Conservation (phyloP, 73 alveolate species). For the Tetrahymena borealis region DNA sequence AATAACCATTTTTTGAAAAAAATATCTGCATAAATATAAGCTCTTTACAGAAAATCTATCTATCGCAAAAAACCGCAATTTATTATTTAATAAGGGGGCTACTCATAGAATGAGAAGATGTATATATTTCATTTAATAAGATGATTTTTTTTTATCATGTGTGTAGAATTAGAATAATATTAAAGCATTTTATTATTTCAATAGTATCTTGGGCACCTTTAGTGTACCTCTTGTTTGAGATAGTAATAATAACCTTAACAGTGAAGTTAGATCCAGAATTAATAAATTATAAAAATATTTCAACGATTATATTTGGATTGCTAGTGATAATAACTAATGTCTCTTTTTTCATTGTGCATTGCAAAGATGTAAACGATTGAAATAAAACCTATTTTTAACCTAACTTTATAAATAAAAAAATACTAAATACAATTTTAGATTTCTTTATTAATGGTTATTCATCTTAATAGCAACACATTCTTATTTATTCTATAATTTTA, state of each 20-base stretch:
- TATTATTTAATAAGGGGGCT: too few species aligned
- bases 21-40: not conserved
- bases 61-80: too few species aligned
- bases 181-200: not conserved
- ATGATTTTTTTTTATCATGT: not conserved
- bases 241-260: not conserved
- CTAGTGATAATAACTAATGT: not conserved
- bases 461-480: too few species aligned
- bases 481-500: not conserved
- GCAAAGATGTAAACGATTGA: not conserved
- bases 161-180: too few species aligned
- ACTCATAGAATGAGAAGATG: not conserved
- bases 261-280: not conserved
- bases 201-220: slow-evolving; percentile 4
- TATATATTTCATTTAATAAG: not conserved
- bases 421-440: too few species aligned
- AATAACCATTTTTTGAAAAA: not conserved
- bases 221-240: not conserved
- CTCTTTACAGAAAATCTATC: too few species aligned
- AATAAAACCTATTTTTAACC: too few species aligned
- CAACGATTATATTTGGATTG: not conserved
- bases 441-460: too few species aligned
- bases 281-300: not conserved
- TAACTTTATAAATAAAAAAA: too few species aligned
- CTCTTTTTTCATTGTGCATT: not conserved